Evolutionary conservation across 2,329 filamentous ascomycete genomes (phyloP).

Genomic region (Colletotrichum spaethianum): DNA sequence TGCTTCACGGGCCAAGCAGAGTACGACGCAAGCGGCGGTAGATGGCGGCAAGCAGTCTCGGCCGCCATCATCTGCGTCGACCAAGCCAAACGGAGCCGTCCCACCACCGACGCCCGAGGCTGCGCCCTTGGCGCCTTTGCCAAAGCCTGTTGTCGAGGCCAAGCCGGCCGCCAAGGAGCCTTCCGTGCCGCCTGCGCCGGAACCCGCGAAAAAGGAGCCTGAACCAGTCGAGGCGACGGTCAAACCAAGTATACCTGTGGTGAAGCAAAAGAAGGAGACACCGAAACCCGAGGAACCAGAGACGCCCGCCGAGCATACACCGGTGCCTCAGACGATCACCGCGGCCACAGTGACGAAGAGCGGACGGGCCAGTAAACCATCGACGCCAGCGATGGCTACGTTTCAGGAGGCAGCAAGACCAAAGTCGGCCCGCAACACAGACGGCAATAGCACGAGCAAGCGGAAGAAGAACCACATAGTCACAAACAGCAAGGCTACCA

Average conservation of each 20-base stretch:
- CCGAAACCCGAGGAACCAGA: conserved; percentile 55
- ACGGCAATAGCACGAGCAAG: conserved; percentile 61
- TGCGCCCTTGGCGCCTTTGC: conserved; percentile 43
- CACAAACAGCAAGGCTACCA: conserved; percentile 56
- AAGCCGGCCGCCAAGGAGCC: conserved; percentile 46
- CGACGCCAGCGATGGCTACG: conserved; percentile 72
- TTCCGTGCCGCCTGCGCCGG: conserved; percentile 32
- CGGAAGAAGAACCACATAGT: conserved; percentile 71
- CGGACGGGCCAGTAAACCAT: conserved; percentile 76
- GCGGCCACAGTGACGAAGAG: conserved; percentile 72
- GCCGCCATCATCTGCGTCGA: conserved; percentile 71
- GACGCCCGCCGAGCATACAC: conserved; percentile 50
- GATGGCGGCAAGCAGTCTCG: conserved; percentile 68
- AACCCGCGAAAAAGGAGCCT: conserved; percentile 44
- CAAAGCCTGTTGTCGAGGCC: conserved; percentile 3
- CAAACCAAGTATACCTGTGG: conserved; percentile 46
- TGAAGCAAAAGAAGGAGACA: conserved; percentile 59
- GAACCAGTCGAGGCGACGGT: conserved; percentile 46
- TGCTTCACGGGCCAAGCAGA: conserved; percentile 82
- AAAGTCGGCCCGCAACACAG: conserved; percentile 65
- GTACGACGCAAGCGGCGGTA: conserved; percentile 74
- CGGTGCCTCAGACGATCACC: conserved; percentile 59
- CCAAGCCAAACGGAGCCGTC: conserved; percentile 68
- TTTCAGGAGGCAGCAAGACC: conserved; percentile 71
- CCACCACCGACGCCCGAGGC: conserved; percentile 55